Percentiles rank a stretch among this genome's conserved stretches.
phyloP scores from a whole-genome alignment of 345 rosid genomes.

The Draba incana region DNA sequence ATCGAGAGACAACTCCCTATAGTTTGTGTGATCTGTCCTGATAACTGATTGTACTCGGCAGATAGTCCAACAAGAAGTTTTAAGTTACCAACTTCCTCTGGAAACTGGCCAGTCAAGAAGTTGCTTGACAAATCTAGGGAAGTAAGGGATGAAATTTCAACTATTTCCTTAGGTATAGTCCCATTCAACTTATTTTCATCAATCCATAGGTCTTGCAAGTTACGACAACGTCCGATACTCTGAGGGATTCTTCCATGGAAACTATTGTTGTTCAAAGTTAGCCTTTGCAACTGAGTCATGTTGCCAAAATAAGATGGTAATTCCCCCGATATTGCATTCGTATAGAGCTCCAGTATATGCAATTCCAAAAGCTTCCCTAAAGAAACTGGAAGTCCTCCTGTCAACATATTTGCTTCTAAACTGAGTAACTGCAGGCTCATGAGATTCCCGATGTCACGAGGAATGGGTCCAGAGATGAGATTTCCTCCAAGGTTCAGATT shows the following conservation, averaged over 20 bases:
- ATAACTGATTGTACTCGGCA: constrained; percentile 24
- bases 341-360: constrained; percentile 31
- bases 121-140: constrained; percentile 35
- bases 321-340: constrained; percentile 41
- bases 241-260: constrained; percentile 49
- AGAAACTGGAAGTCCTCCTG: constrained; percentile 37
- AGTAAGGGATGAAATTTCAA: constrained; percentile 26
- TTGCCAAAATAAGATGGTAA: constrained; percentile 52
- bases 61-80: constrained; percentile 29
- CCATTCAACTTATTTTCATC: constrained; percentile 36
- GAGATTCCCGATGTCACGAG: constrained; percentile 30
- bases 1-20: constrained; percentile 34
- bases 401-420: constrained; percentile 27
- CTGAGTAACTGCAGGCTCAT: constrained; percentile 30
- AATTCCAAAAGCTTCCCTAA: constrained; percentile 27
- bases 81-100: constrained; percentile 36
- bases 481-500: constrained; percentile 27
- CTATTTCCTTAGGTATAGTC: constrained; percentile 33
- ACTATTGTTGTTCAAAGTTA: constrained; percentile 35
- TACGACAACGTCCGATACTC: constrained; percentile 39
- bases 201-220: constrained; percentile 41
- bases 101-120: constrained; percentile 25
- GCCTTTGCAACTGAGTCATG: constrained; percentile 42
- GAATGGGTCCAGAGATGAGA: constrained; percentile 34
- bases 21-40: constrained; percentile 31